Percentiles rank a stretch among this genome's conserved stretches.
phyloP scores from a whole-genome alignment of 2,329 filamentous ascomycete genomes.

The Plenodomus biglobosus region DNA sequence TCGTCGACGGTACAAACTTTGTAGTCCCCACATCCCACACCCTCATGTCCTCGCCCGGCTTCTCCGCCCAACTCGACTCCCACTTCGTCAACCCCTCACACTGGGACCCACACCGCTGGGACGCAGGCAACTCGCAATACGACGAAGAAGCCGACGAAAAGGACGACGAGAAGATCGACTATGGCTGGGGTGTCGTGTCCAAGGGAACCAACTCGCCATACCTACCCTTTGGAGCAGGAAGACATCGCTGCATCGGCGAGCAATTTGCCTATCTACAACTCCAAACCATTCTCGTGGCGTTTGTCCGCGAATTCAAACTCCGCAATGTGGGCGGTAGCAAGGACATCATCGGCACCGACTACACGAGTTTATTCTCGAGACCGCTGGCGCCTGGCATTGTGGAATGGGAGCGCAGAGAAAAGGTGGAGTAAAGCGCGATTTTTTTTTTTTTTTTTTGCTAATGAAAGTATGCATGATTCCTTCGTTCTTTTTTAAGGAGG shows the following conservation, averaged over 20 bases:
- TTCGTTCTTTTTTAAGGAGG: too few species aligned
- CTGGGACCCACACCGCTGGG: constrained; percentile 94
- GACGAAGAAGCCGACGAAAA: constrained; percentile 56
- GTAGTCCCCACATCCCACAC: constrained; percentile 78
- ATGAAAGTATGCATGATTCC: background rate
- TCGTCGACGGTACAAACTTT: constrained; percentile 78
- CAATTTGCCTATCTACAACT: constrained; percentile 94
- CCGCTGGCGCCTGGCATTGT: constrained; percentile 57
- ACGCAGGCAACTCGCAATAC: constrained; percentile 58
- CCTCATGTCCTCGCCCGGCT: constrained; percentile 82
- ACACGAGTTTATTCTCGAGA: constrained; percentile 54
- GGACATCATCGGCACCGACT: constrained; percentile 69
- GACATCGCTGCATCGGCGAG: constrained; percentile 94
- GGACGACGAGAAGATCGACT: constrained; percentile 76
- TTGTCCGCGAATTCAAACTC: constrained; percentile 80
- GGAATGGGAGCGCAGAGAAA: constrained; percentile 69
- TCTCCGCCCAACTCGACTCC: constrained; percentile 68
- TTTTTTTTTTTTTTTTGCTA: background rate
- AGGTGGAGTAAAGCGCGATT: constrained; percentile 23
- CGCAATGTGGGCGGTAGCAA: constrained; percentile 71
- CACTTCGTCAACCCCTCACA: constrained; percentile 80
- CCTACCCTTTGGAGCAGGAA: constrained; percentile 88
- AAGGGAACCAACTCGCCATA: constrained; percentile 90
- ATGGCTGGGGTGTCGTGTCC: constrained; percentile 89
- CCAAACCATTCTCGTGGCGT: constrained; percentile 76